A percentile compares a stretch with the other conserved stretches of the same genome.
These are phyloP conservation scores for Suhomyces xylopsoci DNA, from an alignment of 805 yeast species.

Conservation along the genomic window DNA sequence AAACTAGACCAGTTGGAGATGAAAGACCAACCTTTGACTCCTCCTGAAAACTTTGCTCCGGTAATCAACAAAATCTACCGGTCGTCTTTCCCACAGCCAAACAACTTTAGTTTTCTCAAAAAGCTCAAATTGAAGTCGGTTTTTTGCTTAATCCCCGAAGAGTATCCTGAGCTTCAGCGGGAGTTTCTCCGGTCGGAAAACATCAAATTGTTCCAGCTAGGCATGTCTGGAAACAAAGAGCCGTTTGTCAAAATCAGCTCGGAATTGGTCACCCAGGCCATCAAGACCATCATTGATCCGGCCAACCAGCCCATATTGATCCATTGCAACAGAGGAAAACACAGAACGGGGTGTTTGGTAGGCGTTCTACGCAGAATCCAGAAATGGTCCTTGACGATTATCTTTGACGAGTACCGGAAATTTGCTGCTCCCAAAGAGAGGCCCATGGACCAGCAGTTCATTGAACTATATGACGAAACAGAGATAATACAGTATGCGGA, in stretches of 20 bases:
- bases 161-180: constrained; percentile 74
- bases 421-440: constrained; percentile 95
- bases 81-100: constrained; percentile 84
- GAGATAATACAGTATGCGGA: constrained; percentile 57
- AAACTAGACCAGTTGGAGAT: constrained; percentile 1
- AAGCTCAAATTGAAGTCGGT: constrained; percentile 67
- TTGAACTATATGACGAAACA: constrained; percentile 77
- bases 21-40: constrained; percentile 31
- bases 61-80: constrained; percentile 76
- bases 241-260: constrained; percentile 77
- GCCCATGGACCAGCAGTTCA: constrained; percentile 93
- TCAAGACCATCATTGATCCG: constrained; percentile 79
- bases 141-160: constrained; percentile 85
- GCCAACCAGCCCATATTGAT: constrained; percentile 86
- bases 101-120: constrained; percentile 69
- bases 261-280: constrained; percentile 71
- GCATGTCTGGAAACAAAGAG: constrained; percentile 93
- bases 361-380: constrained; percentile 89
- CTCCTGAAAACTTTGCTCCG: constrained; percentile 91
- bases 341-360: constrained; percentile 92
- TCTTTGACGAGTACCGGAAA: constrained; percentile 91
- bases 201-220: constrained; percentile 78
- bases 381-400: constrained; percentile 90
- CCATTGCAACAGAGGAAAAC: constrained; percentile 96
- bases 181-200: constrained; percentile 59